Evolutionary conservation across 192 early-diverging fungal species (phyloP).

Genomic region (Backusella parvicylindrica): DNA sequence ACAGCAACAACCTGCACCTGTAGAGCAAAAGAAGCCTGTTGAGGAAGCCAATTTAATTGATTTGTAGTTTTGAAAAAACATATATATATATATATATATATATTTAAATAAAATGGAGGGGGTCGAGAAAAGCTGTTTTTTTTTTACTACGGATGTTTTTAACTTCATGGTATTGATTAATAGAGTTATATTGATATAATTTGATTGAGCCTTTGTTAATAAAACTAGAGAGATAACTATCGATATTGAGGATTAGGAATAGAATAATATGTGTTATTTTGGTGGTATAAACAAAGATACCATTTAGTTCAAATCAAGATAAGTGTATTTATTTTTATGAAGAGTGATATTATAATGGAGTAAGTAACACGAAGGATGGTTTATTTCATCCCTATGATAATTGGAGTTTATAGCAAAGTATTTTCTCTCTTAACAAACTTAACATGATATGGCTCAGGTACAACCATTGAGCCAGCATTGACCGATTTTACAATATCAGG

Average conservation of each 20-base stretch:
- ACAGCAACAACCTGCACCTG: not conserved
- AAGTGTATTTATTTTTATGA: no score
- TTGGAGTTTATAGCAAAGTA: not conserved
- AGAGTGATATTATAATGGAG: no score
- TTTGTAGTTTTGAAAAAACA: conserved; percentile 6
- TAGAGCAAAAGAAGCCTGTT: conserved; percentile 14
- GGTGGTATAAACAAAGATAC: no score
- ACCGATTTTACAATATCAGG: not conserved
- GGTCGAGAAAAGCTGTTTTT: not conserved
- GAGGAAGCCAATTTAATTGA: conserved; percentile 17
- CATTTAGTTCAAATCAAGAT: no score
- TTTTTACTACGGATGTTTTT: no score
- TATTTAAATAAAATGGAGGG: not conserved
- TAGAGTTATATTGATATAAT: no score
- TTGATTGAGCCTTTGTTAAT: no score
- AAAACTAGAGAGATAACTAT: no score
- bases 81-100: not conserved
- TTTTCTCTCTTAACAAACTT: not conserved
- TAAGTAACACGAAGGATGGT: no score
- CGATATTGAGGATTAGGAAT: no score
- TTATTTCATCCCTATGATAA: not conserved
- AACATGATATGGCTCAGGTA: not conserved
- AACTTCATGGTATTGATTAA: no score
- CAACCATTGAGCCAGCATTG: not conserved
- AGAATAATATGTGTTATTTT: no score